Conservation (phyloP, 345 rosid genomes). For the Eucalyptus erythrocorys region DNA sequence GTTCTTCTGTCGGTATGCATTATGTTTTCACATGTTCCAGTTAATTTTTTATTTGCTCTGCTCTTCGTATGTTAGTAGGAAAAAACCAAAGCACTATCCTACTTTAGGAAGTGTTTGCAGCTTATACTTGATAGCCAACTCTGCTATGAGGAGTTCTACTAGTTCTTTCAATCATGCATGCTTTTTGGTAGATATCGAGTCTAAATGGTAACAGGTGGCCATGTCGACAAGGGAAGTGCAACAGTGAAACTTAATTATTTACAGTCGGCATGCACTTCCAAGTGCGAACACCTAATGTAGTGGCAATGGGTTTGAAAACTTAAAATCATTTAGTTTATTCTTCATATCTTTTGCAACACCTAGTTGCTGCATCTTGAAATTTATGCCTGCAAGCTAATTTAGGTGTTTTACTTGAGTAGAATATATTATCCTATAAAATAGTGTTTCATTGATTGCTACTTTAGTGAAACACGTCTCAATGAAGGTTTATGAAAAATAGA, state of each 20-base stretch:
- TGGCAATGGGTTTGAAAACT: not conserved
- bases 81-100: not conserved
- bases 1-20: constrained; percentile 64
- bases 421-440: not conserved
- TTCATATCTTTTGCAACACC: not conserved
- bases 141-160: not conserved
- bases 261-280: not conserved
- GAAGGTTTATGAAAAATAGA: no score
- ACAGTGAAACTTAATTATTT: not conserved
- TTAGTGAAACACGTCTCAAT: no score
- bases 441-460: not conserved
- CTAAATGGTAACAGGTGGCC: not conserved
- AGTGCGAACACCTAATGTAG: not conserved
- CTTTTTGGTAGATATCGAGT: not conserved
- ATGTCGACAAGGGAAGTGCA: not conserved
- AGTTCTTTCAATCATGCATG: not conserved
- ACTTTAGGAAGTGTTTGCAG: not conserved
- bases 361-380: not conserved
- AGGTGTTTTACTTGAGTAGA: not conserved
- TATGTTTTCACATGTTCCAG: not conserved
- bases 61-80: not conserved
- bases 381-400: not conserved
- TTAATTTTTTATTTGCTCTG: not conserved
- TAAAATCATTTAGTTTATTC: not conserved
- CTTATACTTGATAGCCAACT: not conserved